Evolutionary conservation across 768 basidiomycete genomes (phyloP).

Genomic region (Favolaschia claudopus): DNA sequence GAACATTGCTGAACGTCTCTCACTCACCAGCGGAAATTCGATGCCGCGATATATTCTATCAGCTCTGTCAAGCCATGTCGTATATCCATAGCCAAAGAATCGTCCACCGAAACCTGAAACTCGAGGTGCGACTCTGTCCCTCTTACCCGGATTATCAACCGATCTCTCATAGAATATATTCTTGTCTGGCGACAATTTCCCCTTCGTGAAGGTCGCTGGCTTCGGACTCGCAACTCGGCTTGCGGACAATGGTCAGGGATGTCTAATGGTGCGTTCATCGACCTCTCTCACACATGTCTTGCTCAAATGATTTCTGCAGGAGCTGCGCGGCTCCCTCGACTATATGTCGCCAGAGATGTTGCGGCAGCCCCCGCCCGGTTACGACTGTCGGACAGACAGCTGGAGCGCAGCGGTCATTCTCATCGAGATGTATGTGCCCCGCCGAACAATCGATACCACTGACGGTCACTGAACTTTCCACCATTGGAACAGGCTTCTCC

Average conservation of each 20-base stretch:
- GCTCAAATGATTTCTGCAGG: background rate
- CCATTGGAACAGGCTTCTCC: slow-evolving; percentile 9
- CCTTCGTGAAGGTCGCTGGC: slow-evolving; percentile 16
- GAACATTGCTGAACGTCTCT: no score
- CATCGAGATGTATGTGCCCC: slow-evolving; percentile 1
- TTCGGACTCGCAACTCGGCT: slow-evolving; percentile 11
- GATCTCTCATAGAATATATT: slow-evolving; percentile 3
- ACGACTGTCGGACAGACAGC: slow-evolving; percentile 2
- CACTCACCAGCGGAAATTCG: background rate
- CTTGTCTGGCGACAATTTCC: background rate
- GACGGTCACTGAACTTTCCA: background rate
- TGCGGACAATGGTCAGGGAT: background rate
- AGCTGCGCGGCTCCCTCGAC: background rate
- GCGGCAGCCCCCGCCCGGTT: background rate
- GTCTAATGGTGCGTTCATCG: background rate
- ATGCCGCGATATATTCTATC: slow-evolving; percentile 14
- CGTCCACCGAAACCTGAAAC: slow-evolving; percentile 15
- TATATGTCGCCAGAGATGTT: slow-evolving; percentile 15
- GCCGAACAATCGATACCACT: background rate
- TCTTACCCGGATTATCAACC: background rate
- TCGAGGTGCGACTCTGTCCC: background rate
- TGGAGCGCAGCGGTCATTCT: slow-evolving; percentile 7
- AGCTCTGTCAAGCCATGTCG: slow-evolving; percentile 14
- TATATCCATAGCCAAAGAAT: slow-evolving; percentile 9
- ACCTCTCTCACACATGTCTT: no score